Evolutionary conservation across 2,329 filamentous ascomycete genomes (phyloP).

Genomic region (Lecanicillium sp.): DNA sequence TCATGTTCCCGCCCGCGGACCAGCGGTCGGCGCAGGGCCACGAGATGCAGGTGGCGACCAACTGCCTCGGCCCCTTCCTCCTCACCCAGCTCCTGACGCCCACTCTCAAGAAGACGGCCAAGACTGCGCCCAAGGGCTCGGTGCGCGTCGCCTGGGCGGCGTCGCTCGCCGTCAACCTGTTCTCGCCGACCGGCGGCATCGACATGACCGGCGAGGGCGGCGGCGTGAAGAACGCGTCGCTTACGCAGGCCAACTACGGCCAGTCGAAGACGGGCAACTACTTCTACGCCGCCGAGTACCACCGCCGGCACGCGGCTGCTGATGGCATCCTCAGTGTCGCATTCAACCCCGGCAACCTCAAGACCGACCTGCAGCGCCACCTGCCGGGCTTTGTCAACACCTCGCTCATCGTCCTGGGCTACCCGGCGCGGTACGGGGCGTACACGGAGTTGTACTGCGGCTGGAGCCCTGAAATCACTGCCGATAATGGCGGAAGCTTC

Average conservation of each 20-base stretch:
- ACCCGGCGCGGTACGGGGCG: constrained; percentile 8
- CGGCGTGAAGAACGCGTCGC: constrained; percentile 13
- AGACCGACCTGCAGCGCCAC: constrained; percentile 25
- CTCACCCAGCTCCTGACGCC: constrained; percentile 30
- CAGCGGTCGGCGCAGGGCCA: constrained; percentile 30
- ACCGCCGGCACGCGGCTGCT: constrained; percentile 17
- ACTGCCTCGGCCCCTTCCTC: constrained; percentile 31
- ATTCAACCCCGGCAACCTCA: constrained; percentile 29
- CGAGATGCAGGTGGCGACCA: constrained; percentile 33
- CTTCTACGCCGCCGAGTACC: constrained; percentile 20
- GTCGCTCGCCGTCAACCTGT: constrained; percentile 18
- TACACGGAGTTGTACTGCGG: constrained; percentile 15
- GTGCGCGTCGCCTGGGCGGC: constrained; percentile 21
- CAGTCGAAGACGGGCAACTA: constrained; percentile 20
- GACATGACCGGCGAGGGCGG: background rate
- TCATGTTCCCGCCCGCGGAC: constrained; percentile 31
- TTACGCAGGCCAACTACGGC: constrained; percentile 17
- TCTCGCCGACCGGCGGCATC: constrained; percentile 10
- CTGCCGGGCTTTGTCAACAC: constrained; percentile 15
- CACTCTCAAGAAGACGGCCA: constrained; percentile 23
- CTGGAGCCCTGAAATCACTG: constrained; percentile 28
- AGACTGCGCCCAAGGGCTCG: constrained; percentile 18
- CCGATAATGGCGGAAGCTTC: constrained; percentile 22
- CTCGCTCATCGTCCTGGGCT: constrained; percentile 14
- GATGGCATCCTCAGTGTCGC: constrained; percentile 21